phyloP scores from a whole-genome alignment of 257 asterid species.

The Primulina tabacum region DNA sequence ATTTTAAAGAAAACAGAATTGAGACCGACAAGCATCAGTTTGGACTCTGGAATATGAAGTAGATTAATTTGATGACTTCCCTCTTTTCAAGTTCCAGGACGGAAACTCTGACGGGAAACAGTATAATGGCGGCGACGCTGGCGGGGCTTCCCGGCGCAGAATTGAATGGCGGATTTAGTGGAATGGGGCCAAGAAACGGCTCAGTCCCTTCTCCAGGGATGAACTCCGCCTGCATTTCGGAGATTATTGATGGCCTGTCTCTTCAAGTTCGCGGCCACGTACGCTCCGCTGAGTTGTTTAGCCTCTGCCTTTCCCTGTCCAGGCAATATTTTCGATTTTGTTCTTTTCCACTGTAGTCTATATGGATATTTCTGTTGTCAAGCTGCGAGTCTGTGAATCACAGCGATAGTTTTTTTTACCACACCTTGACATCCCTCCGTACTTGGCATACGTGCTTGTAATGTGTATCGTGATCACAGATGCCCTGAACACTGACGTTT shows the following conservation, averaged over 20 bases:
- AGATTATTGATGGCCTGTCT: slow-evolving; percentile 30
- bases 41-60: too few relatives aligned
- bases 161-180: slow-evolving; percentile 5
- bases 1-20: too few relatives aligned
- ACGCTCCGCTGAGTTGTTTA: slow-evolving; percentile 30
- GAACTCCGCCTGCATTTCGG: slow-evolving; percentile 28
- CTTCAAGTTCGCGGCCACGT: slow-evolving; percentile 7
- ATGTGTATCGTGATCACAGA: too few relatives aligned
- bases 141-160: slow-evolving; percentile 21
- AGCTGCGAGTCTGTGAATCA: slow-evolving; percentile 5
- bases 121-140: slow-evolving; percentile 21
- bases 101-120: neutral
- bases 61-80: neutral
- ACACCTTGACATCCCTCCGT: too few relatives aligned
- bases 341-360: slow-evolving; percentile 1
- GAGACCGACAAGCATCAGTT: neutral
- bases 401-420: neutral
- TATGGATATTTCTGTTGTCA: neutral
- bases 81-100: neutral
- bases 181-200: neutral
- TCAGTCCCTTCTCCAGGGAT: neutral
- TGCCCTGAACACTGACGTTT: too few relatives aligned
- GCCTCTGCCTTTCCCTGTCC: slow-evolving; percentile 65
- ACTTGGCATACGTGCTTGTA: too few relatives aligned
- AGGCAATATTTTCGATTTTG: slow-evolving; percentile 32